Evolutionary conservation across 345 rosid species (phyloP), one percentile per base, ranked within the genome.

Genomic region (Dovyalis caffra): DNA sequence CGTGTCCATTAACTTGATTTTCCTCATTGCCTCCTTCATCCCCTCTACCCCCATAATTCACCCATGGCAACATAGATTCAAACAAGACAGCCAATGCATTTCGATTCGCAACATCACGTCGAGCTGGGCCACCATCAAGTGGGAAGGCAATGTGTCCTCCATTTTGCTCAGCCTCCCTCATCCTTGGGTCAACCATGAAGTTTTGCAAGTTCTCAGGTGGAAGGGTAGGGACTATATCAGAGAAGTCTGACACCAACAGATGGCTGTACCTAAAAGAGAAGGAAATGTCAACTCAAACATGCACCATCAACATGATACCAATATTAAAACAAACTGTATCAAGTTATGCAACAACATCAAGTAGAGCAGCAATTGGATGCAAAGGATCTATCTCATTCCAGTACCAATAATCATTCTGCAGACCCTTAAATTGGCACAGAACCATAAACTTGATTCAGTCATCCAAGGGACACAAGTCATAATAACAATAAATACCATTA

Each of bases 41-140:
- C 69, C 65, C 87, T 61, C 81, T 57, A 77, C 60, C 78, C 60
- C 89, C 88, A 64, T 85, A 87, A 63, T 86, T 77, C 80, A 78
- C 91, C 97, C 92, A 90, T 25, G 97, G 98, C 78, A 91, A 89
- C 81, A 91, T 79, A 7, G 97, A 91, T 75, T 91, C 95, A 26
- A 93, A 63, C 66, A 93, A 83, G 70, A 88, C 92, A 7, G 90
- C 90, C 40, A 90, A 69, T 15, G 88, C 80, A 81, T 82, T 86
- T 40, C 90, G 83, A 81, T 90, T 87, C 2, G 88, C 89, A 76
- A 88, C 80, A 75, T 85, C 85, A 66, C 84, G 88, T 64, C 67
- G 82, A 58, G 77, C 82, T 66, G 76, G 84, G 57, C 73, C 87
- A 15, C 66, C 86, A 2, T 68, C 87, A 4, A 53, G 83, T 73